phyloP scores from a whole-genome alignment of 306 rosid genomes.

The cucumber (Cucumis sativus) region DNA sequence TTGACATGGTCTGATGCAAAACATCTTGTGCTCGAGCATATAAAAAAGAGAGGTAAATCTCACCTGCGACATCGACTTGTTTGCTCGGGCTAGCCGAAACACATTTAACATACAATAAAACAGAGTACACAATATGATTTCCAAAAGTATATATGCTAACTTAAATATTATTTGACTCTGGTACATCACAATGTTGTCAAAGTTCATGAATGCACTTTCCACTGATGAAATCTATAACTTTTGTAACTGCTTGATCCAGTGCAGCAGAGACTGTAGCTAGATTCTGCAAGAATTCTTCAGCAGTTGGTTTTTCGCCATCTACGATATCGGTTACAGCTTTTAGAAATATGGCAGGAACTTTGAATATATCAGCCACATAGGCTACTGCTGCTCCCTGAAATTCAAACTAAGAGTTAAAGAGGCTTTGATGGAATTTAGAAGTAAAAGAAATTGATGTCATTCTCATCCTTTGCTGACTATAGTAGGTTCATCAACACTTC shows the following conservation, averaged over 20 bases:
- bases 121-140: background rate
- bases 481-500: background rate
- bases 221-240: constrained; percentile 48
- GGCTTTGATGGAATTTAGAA: background rate
- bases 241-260: constrained; percentile 50
- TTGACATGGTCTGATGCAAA: background rate
- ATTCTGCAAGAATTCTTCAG: constrained; percentile 88
- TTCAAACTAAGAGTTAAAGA: background rate
- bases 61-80: background rate
- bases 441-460: background rate
- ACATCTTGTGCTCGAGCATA: background rate
- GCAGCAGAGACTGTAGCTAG: constrained; percentile 79
- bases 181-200: constrained; percentile 11
- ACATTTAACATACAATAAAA: background rate
- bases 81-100: constrained; percentile 1
- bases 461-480: background rate
- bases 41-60: background rate
- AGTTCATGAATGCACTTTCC: constrained; percentile 66
- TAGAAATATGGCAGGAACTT: constrained; percentile 68
- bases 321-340: constrained; percentile 89
- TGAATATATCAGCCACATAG: constrained; percentile 75
- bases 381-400: constrained; percentile 96
- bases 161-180: background rate
- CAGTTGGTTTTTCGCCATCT: constrained; percentile 84
- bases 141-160: background rate